phyloP scores from a whole-genome alignment of 768 basidiomycete genomes.

The Chalciporus sphaerocephalus region DNA sequence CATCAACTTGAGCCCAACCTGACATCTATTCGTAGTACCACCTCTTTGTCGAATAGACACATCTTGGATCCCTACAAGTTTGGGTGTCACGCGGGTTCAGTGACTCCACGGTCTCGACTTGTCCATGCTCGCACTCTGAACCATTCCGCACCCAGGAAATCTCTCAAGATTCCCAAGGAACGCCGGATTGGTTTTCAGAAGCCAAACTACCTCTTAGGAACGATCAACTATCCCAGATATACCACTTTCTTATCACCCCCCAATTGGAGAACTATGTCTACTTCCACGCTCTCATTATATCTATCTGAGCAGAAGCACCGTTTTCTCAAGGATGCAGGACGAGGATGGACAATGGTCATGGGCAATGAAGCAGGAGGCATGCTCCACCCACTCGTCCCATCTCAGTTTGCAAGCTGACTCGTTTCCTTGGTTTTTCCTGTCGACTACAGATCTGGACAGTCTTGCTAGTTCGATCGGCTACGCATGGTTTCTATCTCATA shows the following conservation, averaged over 20 bases:
- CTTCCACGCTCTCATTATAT: slow-evolving; percentile 34
- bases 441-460: slow-evolving; percentile 75
- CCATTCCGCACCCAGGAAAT: not conserved
- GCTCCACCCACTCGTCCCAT: not conserved
- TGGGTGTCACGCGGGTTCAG: not conserved
- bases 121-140: not conserved
- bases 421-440: not conserved
- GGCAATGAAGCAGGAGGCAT: slow-evolving; percentile 96
- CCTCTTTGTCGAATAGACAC: not conserved
- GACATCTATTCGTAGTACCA: not conserved
- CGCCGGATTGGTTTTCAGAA: not conserved
- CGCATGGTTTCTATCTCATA: slow-evolving; percentile 62
- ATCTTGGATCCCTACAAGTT: not conserved
- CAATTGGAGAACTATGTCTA: slow-evolving; percentile 13
- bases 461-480: slow-evolving; percentile 82
- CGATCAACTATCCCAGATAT: not conserved
- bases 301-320: slow-evolving; percentile 47
- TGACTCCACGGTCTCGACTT: not conserved
- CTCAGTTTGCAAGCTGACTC: not conserved
- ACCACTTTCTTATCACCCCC: not conserved
- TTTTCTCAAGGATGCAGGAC: slow-evolving; percentile 56
- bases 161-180: not conserved
- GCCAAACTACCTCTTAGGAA: not conserved
- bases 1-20: not conserved
- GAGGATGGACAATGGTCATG: slow-evolving; percentile 82